Evolutionary conservation across 768 basidiomycete species (phyloP), one percentile per base, ranked within the genome.

Genomic region (Amyloporia xantha): DNA sequence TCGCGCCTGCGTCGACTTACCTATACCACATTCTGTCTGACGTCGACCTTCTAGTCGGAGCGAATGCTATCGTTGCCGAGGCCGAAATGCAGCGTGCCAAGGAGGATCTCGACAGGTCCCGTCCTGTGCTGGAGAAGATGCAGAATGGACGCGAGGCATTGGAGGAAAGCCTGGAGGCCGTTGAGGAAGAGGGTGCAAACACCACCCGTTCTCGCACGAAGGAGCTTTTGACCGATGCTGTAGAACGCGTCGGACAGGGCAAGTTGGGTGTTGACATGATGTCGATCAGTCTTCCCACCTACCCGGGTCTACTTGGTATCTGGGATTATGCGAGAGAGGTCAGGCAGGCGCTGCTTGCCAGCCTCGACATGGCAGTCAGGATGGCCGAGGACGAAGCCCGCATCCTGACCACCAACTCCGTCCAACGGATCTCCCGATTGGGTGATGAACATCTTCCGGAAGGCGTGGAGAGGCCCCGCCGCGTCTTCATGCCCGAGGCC

Each of bases 401-500:
- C 3, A 57, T 70, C 19, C 70, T 80, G 50, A 86, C 92, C 1
- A 72, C 71, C 4, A 61, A 66, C 5, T 82, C 86, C 37, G 86
- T 97, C 21, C 68, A 76, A 27, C 74, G 74, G 54, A 79, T 96
- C 53, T 70, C 72, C 36, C 68, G 74, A 15, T 70, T 96, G 17
- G 92, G 81, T 17, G 85, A 94, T 51, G 71, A 71, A 49, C 80
- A 89, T 66, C 78, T 99, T 13, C 88, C 87, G 1, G 75, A 76
- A 43, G 86, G 83, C 49, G 90, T 91, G 21, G 91, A 92, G 63
- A 75, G 89, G 33, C 81, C 80, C 42, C 76, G 81, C 49, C 76
- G 91, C 24, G 81, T 95, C 12, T 99, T 99, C 74, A 82, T 90
- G 71, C 91, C 95, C n/a, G 87, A 95, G 62, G 95, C 91, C 12